Conservation (phyloP, 2,329 filamentous ascomycete species). For the Aphanocladium album region DNA sequence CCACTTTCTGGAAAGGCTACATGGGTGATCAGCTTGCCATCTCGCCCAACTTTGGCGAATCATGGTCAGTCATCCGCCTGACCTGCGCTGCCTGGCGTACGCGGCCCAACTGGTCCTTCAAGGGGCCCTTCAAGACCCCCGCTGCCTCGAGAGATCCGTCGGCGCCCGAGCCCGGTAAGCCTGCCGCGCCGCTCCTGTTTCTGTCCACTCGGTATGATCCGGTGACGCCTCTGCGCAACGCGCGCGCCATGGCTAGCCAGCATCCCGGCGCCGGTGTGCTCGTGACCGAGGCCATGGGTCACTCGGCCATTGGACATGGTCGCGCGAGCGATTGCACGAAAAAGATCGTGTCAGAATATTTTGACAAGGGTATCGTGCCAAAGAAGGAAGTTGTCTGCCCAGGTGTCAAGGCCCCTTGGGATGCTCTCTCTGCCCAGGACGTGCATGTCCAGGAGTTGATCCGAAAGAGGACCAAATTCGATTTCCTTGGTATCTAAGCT, state of each 20-base stretch:
- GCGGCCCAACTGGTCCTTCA: slow-evolving; percentile 6
- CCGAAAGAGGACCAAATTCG: neutral
- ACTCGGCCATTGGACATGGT: slow-evolving; percentile 11
- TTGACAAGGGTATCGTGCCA: slow-evolving; percentile 19
- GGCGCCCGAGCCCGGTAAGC: slow-evolving; percentile 23
- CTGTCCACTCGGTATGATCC: slow-evolving; percentile 39
- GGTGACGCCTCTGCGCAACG: slow-evolving; percentile 39
- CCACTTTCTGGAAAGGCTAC: slow-evolving; percentile 26
- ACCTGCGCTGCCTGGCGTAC: slow-evolving; percentile 32
- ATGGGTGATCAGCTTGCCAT: slow-evolving; percentile 21
- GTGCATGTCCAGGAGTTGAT: neutral
- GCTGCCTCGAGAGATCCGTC: neutral
- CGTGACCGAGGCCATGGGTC: slow-evolving; percentile 20
- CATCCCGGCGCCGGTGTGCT: slow-evolving; percentile 21
- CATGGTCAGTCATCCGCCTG: slow-evolving; percentile 32
- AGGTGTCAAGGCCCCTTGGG: slow-evolving; percentile 16
- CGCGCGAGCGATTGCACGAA: slow-evolving; percentile 15
- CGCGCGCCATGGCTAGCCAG: slow-evolving; percentile 22
- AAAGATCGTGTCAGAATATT: slow-evolving; percentile 17
- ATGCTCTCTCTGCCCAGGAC: too few relatives aligned
- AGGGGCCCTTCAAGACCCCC: slow-evolving; percentile 7
- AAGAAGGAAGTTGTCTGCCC: slow-evolving; percentile 16
- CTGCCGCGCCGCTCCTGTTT: slow-evolving; percentile 39
- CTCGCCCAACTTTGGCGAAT: slow-evolving; percentile 27
- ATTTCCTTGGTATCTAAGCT: neutral